Evolutionary conservation across 495 filamentous ascomycete genomes (phyloP), one percentile per base, ranked within the genome.

Genomic region (Daldinia caldariorum): DNA sequence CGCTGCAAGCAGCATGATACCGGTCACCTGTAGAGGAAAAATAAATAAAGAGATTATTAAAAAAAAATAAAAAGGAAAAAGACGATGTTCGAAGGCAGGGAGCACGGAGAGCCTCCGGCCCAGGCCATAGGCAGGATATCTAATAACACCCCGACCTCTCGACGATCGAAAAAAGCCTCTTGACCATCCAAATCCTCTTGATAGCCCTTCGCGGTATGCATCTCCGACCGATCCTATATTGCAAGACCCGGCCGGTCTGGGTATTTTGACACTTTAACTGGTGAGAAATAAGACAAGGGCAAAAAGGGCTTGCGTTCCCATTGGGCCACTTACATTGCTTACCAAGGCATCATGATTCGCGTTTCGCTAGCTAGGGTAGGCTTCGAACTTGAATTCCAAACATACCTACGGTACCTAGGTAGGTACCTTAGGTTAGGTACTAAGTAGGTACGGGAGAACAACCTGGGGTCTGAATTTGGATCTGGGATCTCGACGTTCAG

Each of bases 401-500:
- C 41, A 16, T 20, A 20, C 26, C 26, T 26, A n/a, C n/a, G n/a
- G n/a, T 34, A 34, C 32, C 32, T 34, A 34, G 32, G 1, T 26
- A 22, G n/a, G n/a, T n/a, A n/a, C n/a, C n/a, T n/a, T n/a, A n/a
- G n/a, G n/a, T n/a, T n/a, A n/a, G n/a, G n/a, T n/a, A n/a, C n/a
- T n/a, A n/a, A n/a, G n/a, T n/a, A 26, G 26, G 26, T 26, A 26
- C 26, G 26, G 26, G 26, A 26, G 26, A 26, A 26, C 26, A 26
- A 26, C 26, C 3, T 35, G 34, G 34, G 34, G 6, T 35, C 34
- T 35, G 34, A 10, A 35, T 35, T 7, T 35, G 34, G 34, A 56
- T 56, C 37, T 12, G 54, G 58, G 6, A 51, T 53, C 53, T 39
- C 49, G 50, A 37, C 50, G 51, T 51, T 53, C 58, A 53, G 26